Conservation (phyloP, 2,329 filamentous ascomycete genomes). For the Fragosphaeria purpurea region DNA sequence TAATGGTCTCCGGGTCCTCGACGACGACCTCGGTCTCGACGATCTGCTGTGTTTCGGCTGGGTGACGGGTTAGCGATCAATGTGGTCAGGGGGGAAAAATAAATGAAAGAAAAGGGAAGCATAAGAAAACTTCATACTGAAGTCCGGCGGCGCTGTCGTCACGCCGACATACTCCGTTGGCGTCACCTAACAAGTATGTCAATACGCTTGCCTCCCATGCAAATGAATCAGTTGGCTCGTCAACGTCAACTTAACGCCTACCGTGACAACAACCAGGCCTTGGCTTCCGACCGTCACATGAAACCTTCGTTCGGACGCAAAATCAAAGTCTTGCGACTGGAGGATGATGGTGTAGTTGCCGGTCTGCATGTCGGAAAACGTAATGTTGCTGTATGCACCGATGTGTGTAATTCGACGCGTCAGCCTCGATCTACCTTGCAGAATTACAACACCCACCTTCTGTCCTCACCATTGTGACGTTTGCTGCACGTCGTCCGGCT, state of each 20-base stretch:
- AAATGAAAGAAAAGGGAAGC: not conserved
- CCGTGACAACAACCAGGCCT: conserved; percentile 10
- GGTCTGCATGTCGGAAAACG: conserved; percentile 3
- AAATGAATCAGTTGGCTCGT: not conserved
- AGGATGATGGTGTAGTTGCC: conserved; percentile 15
- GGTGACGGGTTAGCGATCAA: not conserved
- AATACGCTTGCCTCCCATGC: not conserved
- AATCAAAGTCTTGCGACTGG: conserved; percentile 15
- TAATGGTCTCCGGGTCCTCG: conserved; percentile 2
- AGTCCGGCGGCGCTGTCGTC: conserved; percentile 8
- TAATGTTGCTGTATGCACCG: not conserved
- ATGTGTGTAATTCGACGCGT: too few relatives aligned
- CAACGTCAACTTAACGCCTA: not conserved
- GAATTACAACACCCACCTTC: too few relatives aligned
- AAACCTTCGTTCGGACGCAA: conserved; percentile 15
- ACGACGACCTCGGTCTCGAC: conserved; percentile 4
- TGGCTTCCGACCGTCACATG: conserved; percentile 12
- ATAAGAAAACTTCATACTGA: conserved; percentile 4
- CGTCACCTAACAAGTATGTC: not conserved
- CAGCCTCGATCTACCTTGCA: too few relatives aligned
- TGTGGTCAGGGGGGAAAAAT: too few relatives aligned
- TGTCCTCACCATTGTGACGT: conserved; percentile 5
- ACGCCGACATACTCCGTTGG: conserved; percentile 15
- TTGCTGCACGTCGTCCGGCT: conserved; percentile 9
- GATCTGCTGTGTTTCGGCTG: conserved; percentile 4